A percentile compares a stretch with the other conserved stretches of the same genome.
Evolutionary conservation across 352 stramenopile species (phyloP).

Genomic region (Pythium phragmiticola): DNA sequence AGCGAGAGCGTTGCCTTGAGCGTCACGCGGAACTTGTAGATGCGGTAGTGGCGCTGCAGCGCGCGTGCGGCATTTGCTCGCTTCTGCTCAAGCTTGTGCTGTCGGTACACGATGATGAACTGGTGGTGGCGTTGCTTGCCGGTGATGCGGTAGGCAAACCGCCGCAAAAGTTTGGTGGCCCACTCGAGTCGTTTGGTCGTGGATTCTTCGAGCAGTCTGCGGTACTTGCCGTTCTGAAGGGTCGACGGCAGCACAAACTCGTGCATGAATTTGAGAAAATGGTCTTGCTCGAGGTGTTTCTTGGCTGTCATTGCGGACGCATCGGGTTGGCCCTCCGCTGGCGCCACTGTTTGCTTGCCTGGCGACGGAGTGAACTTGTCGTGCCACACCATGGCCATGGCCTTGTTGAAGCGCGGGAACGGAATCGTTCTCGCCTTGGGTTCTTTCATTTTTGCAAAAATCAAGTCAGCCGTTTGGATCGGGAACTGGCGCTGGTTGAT

Average conservation of each 20-base stretch:
- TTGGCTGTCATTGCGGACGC: not conserved
- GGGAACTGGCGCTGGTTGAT: constrained; percentile 61
- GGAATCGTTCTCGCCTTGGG: constrained; percentile 60
- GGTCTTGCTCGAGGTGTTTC: constrained; percentile 28
- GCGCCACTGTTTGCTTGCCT: not conserved
- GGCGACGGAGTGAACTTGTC: constrained; percentile 43
- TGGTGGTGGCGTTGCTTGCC: constrained; percentile 40
- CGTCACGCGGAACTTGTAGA: constrained; percentile 46
- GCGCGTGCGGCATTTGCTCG: constrained; percentile 26
- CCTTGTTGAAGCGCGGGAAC: constrained; percentile 61
- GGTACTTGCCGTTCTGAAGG: constrained; percentile 58
- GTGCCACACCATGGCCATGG: constrained; percentile 57
- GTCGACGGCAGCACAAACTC: constrained; percentile 59
- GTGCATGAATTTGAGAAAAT: constrained; percentile 64
- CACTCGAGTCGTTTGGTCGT: constrained; percentile 47
- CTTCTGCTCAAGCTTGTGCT: constrained; percentile 33
- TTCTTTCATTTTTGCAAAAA: constrained; percentile 79
- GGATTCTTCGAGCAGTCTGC: constrained; percentile 40
- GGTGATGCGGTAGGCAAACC: constrained; percentile 42
- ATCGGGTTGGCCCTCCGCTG: not conserved
- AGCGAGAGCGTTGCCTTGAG: constrained; percentile 42
- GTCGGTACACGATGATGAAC: constrained; percentile 43
- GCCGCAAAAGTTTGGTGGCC: constrained; percentile 39
- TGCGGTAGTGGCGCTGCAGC: constrained; percentile 47
- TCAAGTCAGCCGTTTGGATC: constrained; percentile 51